Evolutionary conservation across 352 stramenopile genomes (phyloP).

Genomic region (Globisporangium spinosum): DNA sequence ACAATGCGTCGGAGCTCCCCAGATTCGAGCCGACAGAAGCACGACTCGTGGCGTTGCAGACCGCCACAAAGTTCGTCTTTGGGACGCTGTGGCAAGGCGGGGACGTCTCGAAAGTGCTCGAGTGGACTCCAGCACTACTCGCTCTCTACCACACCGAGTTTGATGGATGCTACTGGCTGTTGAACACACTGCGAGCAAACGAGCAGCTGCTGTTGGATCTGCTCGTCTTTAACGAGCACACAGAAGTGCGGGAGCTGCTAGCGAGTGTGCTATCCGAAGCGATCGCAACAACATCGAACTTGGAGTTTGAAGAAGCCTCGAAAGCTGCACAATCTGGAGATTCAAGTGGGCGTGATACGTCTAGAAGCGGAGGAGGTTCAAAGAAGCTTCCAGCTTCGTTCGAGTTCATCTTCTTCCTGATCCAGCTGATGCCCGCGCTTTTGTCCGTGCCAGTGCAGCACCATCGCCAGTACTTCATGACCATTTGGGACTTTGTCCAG

Average conservation of each 20-base stretch:
- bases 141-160: slow-evolving; percentile 73
- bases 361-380: slow-evolving; percentile 13
- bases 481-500: slow-evolving; percentile 74
- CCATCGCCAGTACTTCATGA: slow-evolving; percentile 72
- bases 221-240: slow-evolving; percentile 62
- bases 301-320: slow-evolving; percentile 43
- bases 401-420: slow-evolving; percentile 78
- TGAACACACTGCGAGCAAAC: slow-evolving; percentile 56
- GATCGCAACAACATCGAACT: slow-evolving; percentile 57
- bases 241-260: slow-evolving; percentile 68
- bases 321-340: neutral
- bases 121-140: slow-evolving; percentile 69
- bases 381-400: slow-evolving; percentile 66
- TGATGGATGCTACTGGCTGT: slow-evolving; percentile 64
- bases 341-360: neutral
- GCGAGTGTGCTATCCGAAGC: slow-evolving; percentile 62
- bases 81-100: slow-evolving; percentile 84
- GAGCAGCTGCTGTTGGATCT: slow-evolving; percentile 70
- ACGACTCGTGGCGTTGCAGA: slow-evolving; percentile 68
- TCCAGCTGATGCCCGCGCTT: slow-evolving; percentile 74
- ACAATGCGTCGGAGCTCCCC: slow-evolving; percentile 32
- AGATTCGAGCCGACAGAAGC: slow-evolving; percentile 61
- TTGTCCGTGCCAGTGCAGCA: slow-evolving; percentile 63
- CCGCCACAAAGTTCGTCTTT: slow-evolving; percentile 85
- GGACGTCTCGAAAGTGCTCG: slow-evolving; percentile 62